Base-by-base conservation (phyloP, 345 rosid genomes). In the Psidium guajava region DNA sequence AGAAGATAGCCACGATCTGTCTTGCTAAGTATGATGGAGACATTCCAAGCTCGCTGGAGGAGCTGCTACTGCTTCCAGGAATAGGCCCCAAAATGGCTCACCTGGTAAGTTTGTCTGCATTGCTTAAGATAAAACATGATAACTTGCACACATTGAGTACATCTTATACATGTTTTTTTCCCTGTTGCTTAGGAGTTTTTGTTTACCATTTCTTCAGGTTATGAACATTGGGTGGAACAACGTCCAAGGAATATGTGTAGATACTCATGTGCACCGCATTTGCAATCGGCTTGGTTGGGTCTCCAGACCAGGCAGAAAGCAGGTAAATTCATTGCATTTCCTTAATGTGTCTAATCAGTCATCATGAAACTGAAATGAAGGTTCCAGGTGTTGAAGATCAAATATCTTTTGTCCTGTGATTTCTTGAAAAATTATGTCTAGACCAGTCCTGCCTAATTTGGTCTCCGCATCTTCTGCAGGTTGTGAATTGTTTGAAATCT, bases 251-350 rank as follows among this genome's bases (percentile, higher is more conserved):
- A 95, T 97, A 87, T 97, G 98, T 50, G 98, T 97, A 56, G 99
- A 97, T 88, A 95, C 99, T 51, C 99, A 95, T 85, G 98, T 95
- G 85, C 99, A 95, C 87, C 96, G 98, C 84, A 97, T 95, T 84
- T 90, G 97, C 89, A 97, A 95, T 87, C 91, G 99, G 83, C 98
- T 97, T 83, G 98, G 98, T 73, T 97, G 99, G 99, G 99, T 97
- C 82, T 90, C 93, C 84, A 90, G 89, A 86, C 90, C 87, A 73
- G 94, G 95, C 90, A 91, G 93, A 56, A 93, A 91, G 84, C 42
- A 18, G 80, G 80, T 64, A 32, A 32, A 2, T 64, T 50, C 0
- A 1, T 20, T 69, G 80, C 80, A 18, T 69, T 21, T 32, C 47
- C 80, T 32, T 36, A 69, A 69, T 21, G 40, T 36, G 24, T 69